A percentile compares a stretch with the other conserved stretches of the same genome.
phyloP scores from a whole-genome alignment of 2,329 filamentous ascomycete genomes.

The Botrytis elliptica region DNA sequence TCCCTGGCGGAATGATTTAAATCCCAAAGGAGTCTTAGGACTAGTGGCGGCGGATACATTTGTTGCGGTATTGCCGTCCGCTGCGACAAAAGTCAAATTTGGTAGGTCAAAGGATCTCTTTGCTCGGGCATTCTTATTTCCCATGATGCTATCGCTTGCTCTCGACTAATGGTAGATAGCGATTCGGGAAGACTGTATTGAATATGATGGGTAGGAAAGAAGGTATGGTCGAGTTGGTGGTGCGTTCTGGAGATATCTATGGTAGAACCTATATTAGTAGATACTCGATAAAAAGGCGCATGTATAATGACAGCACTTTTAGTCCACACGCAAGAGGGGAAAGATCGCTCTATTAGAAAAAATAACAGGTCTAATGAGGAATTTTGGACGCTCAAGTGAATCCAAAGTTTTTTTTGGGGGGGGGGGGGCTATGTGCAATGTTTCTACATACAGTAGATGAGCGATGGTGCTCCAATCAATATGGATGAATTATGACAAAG shows the following conservation, averaged over 20 bases:
- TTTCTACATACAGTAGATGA: background rate
- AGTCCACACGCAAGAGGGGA: background rate
- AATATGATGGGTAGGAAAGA: background rate
- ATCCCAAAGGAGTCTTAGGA: constrained; percentile 10
- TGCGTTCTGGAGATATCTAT: background rate
- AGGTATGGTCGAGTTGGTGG: background rate
- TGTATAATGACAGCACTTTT: background rate
- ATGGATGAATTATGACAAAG: background rate
- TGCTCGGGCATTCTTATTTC: constrained; percentile 19
- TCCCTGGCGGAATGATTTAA: constrained; percentile 19
- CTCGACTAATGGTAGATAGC: background rate
- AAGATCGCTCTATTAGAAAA: background rate
- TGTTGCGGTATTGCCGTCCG: background rate
- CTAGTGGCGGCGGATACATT: background rate
- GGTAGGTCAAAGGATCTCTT: constrained; percentile 5
- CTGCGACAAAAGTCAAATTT: background rate
- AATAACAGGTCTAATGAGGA: background rate
- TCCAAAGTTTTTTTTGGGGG: background rate
- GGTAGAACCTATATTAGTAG: background rate
- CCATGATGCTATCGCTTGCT: constrained; percentile 4
- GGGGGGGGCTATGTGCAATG: background rate
- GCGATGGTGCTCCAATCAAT: background rate
- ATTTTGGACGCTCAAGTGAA: background rate
- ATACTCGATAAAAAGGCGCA: background rate
- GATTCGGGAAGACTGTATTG: background rate